Base-by-base conservation (phyloP, 345 rosid species). In the Salix caprea region DNA sequence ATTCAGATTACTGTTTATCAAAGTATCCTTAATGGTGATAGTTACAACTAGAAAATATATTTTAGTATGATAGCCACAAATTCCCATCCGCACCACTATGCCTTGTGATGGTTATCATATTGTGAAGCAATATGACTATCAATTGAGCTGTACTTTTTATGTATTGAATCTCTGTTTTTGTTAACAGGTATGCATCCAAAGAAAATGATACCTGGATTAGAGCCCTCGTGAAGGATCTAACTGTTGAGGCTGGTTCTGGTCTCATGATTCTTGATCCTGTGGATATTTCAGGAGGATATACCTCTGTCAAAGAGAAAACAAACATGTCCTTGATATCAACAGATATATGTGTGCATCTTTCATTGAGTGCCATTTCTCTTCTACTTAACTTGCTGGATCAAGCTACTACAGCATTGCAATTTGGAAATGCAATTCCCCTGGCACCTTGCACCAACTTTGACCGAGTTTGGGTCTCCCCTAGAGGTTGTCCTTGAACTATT, bases 201-300 rank as follows among this genome's bases (percentile, higher is more conserved):
- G 99, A 87, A 80, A 91, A 91, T 86, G 99, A 93, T 85, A 91
- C 84, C 64, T 96, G 99, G 99, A 87, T 92, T 61, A 91, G 97
- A 26, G 92, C 98, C 58, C 82, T 90, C 72, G 82, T 91, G 84
- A 96, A 93, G 89, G 94, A 89, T 82, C 85, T 96, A 77, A 90
- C 88, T 16, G 80, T 96, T 67, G 99, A 96, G 87, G 88, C 98
- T 77, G 99, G 98, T 78, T 96, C 99, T 79, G 99, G 99, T 82
- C 97, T 96, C 79, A 84, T 88, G 77, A 89, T 96, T 85, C 87
- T 96, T 70, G 96, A 91, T 79, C 97, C 97, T 42, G 91, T 92
- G 60, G 97, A 93, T 88, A 83, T 96, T 69, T 93, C 98, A 0
- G 94, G 92, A 60, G 99, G 96, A 70, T 96, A 90, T 82, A 93